These are phyloP conservation scores for Vigna radiata DNA, from an alignment of 306 rosid species.

Conservation along the genomic window DNA sequence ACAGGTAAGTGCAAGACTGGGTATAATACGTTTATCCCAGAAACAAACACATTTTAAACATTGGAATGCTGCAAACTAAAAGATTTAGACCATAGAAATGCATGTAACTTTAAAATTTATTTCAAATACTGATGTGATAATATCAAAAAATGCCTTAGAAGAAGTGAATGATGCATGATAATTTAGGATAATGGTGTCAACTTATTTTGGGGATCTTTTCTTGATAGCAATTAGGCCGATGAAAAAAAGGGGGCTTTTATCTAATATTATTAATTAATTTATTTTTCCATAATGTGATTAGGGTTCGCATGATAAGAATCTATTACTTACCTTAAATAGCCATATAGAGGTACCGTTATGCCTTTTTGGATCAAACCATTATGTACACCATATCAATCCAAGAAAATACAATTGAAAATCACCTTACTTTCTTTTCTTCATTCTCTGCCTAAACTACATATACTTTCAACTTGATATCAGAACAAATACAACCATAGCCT, in stretches of 20 bases:
- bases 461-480: neutral
- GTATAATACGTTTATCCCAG: constrained; percentile 1
- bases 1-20: neutral
- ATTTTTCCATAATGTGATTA: neutral
- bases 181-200: neutral
- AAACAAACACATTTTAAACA: neutral
- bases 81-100: neutral
- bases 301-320: neutral
- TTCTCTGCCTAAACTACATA: neutral
- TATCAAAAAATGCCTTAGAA: neutral
- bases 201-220: neutral
- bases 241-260: neutral
- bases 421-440: neutral
- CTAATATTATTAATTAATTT: neutral
- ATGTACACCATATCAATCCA: neutral
- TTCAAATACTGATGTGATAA: neutral
- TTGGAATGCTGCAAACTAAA: neutral
- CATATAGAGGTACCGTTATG: neutral
- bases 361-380: neutral
- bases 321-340: neutral
- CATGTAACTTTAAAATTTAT: neutral
- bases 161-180: constrained; percentile 4
- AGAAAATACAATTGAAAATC: constrained; percentile 3
- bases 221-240: neutral
- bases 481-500: neutral